Conservation (phyloP, 2,329 filamentous ascomycete species). For the Raffaelea albimanens region DNA sequence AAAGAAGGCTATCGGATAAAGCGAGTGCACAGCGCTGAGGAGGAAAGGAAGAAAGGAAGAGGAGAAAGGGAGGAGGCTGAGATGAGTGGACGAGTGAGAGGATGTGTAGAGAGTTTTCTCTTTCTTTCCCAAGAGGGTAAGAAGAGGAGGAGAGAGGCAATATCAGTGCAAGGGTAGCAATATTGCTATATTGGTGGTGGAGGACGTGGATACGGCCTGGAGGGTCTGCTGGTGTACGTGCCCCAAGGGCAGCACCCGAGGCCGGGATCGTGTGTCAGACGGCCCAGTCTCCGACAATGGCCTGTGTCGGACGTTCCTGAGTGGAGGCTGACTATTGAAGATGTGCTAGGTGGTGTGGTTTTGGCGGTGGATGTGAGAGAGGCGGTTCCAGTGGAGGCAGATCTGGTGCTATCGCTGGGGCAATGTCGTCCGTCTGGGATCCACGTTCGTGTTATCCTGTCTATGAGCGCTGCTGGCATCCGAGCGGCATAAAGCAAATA, state of each 20-base stretch:
- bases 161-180: background rate
- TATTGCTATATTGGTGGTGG: conserved; percentile 17
- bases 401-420: background rate
- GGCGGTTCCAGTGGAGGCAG: background rate
- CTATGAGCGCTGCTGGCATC: conserved; percentile 45
- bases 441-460: conserved; percentile 41
- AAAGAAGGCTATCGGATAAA: conserved; percentile 43
- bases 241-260: conserved; percentile 28
- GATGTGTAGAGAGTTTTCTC: conserved; percentile 4
- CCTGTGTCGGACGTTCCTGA: conserved; percentile 30
- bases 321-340: conserved; percentile 24
- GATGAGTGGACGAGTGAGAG: conserved; percentile 7
- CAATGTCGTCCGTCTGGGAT: conserved; percentile 32
- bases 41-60: conserved; percentile 19
- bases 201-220: conserved; percentile 13
- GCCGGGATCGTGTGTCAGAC: conserved; percentile 30
- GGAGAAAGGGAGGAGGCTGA: conserved; percentile 12
- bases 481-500: conserved; percentile 32
- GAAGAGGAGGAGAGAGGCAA: background rate
- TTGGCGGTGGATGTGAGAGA: background rate
- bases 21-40: conserved; percentile 38
- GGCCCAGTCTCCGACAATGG: conserved; percentile 24
- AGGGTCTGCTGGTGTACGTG: conserved; percentile 17
- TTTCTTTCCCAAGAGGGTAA: conserved; percentile 12
- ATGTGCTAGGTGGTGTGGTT: background rate